Conservation (phyloP, 1,284 basidiomycete species). For the Heliocybe sulcata region DNA sequence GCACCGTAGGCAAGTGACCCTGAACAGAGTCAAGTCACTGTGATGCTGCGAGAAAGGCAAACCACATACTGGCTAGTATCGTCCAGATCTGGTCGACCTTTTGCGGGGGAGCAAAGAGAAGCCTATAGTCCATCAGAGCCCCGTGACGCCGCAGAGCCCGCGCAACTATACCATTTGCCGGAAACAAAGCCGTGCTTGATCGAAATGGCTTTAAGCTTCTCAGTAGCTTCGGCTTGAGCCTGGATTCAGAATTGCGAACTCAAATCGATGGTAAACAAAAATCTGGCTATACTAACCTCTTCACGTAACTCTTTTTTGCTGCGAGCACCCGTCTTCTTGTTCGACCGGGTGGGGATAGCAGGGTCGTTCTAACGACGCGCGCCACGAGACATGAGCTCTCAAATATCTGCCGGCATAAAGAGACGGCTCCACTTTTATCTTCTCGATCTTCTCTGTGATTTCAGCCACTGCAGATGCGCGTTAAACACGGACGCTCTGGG, state of each 20-base stretch:
- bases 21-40: no score
- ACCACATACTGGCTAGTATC: constrained; percentile 40
- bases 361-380: constrained; percentile 45
- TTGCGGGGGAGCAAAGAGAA: constrained; percentile 53
- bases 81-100: constrained; percentile 58
- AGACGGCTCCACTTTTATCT: constrained; percentile 40
- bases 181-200: constrained; percentile 39
- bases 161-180: constrained; percentile 57
- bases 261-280: background rate
- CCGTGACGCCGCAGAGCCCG: background rate
- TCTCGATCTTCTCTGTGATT: constrained; percentile 46
- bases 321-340: constrained; percentile 61
- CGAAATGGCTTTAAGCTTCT: constrained; percentile 52
- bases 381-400: constrained; percentile 2
- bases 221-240: constrained; percentile 50
- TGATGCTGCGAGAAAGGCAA: no score
- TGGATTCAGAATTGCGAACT: constrained; percentile 16
- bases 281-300: constrained; percentile 31
- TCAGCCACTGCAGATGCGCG: constrained; percentile 37
- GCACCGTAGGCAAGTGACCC: constrained; percentile 57
- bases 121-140: constrained; percentile 28
- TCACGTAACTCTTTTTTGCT: constrained; percentile 72
- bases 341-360: constrained; percentile 56
- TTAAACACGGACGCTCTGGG: background rate
- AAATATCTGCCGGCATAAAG: background rate